phyloP scores from a whole-genome alignment of 2,329 filamentous ascomycete genomes.

The Colletotrichum acutatum region DNA sequence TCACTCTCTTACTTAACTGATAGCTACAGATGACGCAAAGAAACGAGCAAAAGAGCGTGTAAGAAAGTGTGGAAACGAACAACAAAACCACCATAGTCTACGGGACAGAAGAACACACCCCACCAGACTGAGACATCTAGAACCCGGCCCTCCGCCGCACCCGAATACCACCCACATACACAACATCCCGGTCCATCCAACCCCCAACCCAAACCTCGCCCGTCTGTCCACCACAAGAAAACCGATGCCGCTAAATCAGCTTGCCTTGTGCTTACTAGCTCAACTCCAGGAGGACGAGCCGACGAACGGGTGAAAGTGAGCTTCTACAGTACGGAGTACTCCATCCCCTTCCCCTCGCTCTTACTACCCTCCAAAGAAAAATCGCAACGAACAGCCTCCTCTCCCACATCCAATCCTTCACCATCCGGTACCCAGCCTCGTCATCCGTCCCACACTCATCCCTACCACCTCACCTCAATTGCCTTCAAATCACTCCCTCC shows the following conservation, averaged over 20 bases:
- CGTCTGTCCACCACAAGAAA: not conserved
- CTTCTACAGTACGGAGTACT: too few species aligned
- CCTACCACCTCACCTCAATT: not conserved
- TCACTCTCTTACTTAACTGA: too few species aligned
- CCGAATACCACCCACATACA: constrained; percentile 26
- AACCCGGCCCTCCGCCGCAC: constrained; percentile 1
- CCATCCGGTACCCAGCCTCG: not conserved
- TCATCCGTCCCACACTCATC: not conserved
- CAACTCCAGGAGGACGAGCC: not conserved
- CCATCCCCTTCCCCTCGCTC: too few species aligned
- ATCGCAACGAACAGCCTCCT: not conserved
- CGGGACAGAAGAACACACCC: not conserved
- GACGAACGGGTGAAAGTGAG: not conserved
- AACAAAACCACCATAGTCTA: too few species aligned
- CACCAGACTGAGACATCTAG: constrained; percentile 28
- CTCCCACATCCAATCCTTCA: not conserved
- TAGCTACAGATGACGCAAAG: not conserved
- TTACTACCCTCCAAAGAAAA: not conserved
- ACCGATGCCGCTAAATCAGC: not conserved
- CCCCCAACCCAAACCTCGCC: not conserved
- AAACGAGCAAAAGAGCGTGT: not conserved
- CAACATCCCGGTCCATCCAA: not conserved
- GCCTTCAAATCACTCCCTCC: not conserved
- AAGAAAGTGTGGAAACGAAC: not conserved
- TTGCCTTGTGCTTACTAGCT: not conserved